Conservation (phyloP, 352 stramenopile genomes). For the Phytophthora pini region DNA sequence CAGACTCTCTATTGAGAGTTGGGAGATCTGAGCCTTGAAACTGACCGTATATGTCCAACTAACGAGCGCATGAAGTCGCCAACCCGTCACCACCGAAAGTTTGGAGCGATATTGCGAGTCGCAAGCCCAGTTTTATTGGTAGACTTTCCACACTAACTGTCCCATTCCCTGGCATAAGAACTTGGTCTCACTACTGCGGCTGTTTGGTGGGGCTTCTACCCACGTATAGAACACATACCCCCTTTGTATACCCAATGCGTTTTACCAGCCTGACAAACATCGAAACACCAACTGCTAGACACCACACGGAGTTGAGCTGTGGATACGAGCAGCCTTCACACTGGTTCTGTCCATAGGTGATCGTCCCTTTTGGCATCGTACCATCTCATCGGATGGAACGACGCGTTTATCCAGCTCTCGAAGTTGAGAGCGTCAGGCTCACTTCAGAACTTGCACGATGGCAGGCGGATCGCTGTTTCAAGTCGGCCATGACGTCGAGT, state of each 20-base stretch:
- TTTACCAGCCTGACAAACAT: conserved; percentile 11
- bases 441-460: conserved; percentile 27
- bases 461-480: conserved; percentile 52
- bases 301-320: conserved; percentile 19
- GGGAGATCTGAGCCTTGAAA: conserved; percentile 9
- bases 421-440: conserved; percentile 10
- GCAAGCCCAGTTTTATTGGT: neutral
- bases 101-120: conserved; percentile 12
- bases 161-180: conserved; percentile 7
- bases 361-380: conserved; percentile 11
- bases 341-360: conserved; percentile 6
- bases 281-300: conserved; percentile 9
- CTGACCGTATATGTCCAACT: conserved; percentile 11
- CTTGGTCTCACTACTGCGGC: neutral
- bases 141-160: conserved; percentile 7
- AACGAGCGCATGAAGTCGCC: conserved; percentile 33
- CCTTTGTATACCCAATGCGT: neutral
- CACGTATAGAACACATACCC: neutral
- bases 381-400: conserved; percentile 21
- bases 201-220: conserved; percentile 11
- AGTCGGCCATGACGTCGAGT: conserved; percentile 60
- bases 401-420: conserved; percentile 13
- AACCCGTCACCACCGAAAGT: conserved; percentile 24
- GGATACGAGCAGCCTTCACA: conserved; percentile 18
- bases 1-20: conserved; percentile 9